Percentiles rank a stretch among this genome's conserved stretches.
These are phyloP conservation scores for Gardenia jasminoides DNA, from an alignment of 257 asterid species.

Conservation along the genomic window DNA sequence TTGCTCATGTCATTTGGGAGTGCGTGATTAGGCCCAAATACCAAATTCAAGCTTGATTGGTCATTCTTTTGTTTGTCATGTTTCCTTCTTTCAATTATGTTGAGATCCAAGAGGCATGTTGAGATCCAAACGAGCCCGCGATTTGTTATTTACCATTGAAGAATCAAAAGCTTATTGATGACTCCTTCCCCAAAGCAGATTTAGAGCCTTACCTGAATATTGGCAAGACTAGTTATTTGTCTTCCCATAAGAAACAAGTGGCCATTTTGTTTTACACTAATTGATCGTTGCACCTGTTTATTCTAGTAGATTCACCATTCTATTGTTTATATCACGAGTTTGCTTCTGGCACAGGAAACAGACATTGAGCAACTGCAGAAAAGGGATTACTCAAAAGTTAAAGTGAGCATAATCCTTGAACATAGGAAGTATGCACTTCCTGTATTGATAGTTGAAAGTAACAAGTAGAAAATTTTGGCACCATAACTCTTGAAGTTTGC, in stretches of 20 bases:
- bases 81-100: background rate
- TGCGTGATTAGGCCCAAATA: too few species aligned
- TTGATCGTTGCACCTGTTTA: background rate
- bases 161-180: background rate
- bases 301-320: background rate
- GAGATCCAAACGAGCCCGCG: too few species aligned
- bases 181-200: too few species aligned
- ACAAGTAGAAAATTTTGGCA: slow-evolving; percentile 34
- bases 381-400: slow-evolving; percentile 82
- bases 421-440: slow-evolving; percentile 14
- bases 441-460: slow-evolving; percentile 15
- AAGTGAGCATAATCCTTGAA: slow-evolving; percentile 45
- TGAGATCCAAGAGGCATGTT: too few species aligned
- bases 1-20: too few species aligned
- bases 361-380: slow-evolving; percentile 97
- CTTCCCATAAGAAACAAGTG: background rate
- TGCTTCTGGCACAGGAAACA: slow-evolving; percentile 56
- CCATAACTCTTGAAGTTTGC: slow-evolving; percentile 58
- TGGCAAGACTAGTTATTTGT: background rate
- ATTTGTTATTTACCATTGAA: background rate
- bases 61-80: too few species aligned
- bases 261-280: background rate
- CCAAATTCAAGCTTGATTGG: too few species aligned
- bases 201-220: background rate
- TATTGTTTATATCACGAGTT: background rate